Base-by-base conservation (phyloP, 1,139 yeast genomes). In the Debaryomyces udenii region DNA sequence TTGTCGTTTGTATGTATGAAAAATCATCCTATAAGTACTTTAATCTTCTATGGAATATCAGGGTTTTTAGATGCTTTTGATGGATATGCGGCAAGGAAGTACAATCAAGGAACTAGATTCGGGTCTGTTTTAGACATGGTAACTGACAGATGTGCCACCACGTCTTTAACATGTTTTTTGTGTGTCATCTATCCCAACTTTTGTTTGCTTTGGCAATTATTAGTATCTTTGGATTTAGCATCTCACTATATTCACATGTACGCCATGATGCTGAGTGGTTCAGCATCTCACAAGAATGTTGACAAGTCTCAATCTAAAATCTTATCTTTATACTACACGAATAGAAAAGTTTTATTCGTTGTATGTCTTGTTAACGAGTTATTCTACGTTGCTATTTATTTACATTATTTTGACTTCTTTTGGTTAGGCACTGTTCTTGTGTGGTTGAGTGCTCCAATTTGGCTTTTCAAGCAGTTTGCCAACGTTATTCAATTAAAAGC, bases 51-150 rank as follows among this genome's bases (percentile, higher is more conserved):
- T 61, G 87, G 95, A 18, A 73, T 90, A 23, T 89, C 96, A 13
- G 95, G 99, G 53, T 73, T 94, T 45, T 72, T 94, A 49, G 99
- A 94, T 64, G 99, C 99, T 1, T 80, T 91, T 50, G 99, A 94
- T 61, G 99, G 99, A 3, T 84, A 86, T 44, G 96, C 96, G 40
- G 99, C 99, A 7, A 78, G 99, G 47, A 79, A 78, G 56, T 89
- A 74, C 62, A 81, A 86, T 59, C 99, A 94, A 64, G 87, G 96
- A 11, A 88, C 97, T 27, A 78, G 81, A 51, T 89, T 90, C 55
- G 99, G 99, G 27, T 98, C 99, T 10, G 96, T 94, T 16, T 76
- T 94, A 55, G 99, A 94, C 66, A 94, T 94, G 99, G 98, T 94
- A 27, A 93, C 99, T 22, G 99, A 94, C 61, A 77, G 99, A 59